Evolutionary conservation across 2,329 filamentous ascomycete genomes (phyloP).

Genomic region (Penicillium sp.): DNA sequence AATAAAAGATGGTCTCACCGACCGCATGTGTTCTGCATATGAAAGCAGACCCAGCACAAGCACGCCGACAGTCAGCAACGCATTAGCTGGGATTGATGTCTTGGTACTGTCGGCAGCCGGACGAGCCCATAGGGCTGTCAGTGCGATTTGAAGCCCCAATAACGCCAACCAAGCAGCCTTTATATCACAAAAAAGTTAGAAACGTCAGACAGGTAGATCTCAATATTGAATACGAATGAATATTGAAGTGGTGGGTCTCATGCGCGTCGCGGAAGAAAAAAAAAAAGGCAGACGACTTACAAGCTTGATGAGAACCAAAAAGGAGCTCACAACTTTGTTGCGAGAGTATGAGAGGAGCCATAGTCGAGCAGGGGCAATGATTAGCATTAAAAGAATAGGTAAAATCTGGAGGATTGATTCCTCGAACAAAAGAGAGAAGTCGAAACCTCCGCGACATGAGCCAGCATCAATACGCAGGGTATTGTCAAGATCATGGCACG

Average conservation of each 20-base stretch:
- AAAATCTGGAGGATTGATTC: conserved; percentile 43
- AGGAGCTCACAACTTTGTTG: conserved; percentile 38
- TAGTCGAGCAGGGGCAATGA: conserved; percentile 38
- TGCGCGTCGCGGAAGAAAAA: neutral
- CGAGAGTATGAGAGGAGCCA: conserved; percentile 37
- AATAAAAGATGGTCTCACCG: conserved; percentile 50
- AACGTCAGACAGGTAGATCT: neutral
- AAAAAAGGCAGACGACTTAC: conserved; percentile 28
- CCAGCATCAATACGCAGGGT: conserved; percentile 35
- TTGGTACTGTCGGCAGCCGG: conserved; percentile 33
- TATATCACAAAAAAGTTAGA: neutral
- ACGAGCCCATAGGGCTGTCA: conserved; percentile 41
- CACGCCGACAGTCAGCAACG: conserved; percentile 30
- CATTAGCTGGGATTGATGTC: conserved; percentile 38
- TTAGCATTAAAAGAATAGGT: conserved; percentile 39
- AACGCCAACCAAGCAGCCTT: conserved; percentile 36
- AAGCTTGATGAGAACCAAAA: conserved; percentile 35
- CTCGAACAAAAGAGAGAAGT: conserved; percentile 51
- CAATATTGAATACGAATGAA: neutral
- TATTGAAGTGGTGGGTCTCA: neutral
- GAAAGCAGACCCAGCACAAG: conserved; percentile 44
- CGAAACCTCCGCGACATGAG: conserved; percentile 43
- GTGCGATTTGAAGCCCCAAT: conserved; percentile 38
- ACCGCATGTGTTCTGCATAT: conserved; percentile 50
- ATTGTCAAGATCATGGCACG: conserved; percentile 38